phyloP scores from a whole-genome alignment of 768 basidiomycete species.

The Strobilomyces echinocephalus region DNA sequence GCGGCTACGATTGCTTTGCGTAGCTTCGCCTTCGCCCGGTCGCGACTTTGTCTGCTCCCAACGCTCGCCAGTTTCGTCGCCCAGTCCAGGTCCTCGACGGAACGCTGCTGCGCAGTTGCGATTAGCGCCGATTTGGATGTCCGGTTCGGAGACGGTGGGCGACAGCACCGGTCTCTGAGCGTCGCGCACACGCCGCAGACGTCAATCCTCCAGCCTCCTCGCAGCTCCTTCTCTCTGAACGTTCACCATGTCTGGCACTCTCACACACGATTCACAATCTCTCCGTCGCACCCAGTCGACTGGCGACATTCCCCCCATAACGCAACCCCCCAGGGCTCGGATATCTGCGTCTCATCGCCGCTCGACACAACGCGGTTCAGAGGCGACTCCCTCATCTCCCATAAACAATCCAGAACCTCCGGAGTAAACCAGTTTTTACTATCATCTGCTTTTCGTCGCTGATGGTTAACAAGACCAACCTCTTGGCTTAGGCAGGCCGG shows the following conservation, averaged over 20 bases:
- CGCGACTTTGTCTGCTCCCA: conserved; percentile 13
- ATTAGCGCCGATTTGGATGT: conserved; percentile 19
- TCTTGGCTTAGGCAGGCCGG: conserved; percentile 24
- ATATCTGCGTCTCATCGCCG: conserved; percentile 27
- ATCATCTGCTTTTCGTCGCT: conserved; percentile 14
- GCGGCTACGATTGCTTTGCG: background rate
- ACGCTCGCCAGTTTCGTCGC: background rate
- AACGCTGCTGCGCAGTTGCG: conserved; percentile 7
- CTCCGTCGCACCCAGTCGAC: conserved; percentile 34
- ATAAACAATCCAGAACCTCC: conserved; percentile 10
- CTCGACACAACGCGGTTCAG: conserved; percentile 22
- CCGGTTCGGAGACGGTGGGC: conserved; percentile 12
- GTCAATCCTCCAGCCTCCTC: conserved; percentile 23
- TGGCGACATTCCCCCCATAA: conserved; percentile 27
- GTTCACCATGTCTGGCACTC: conserved; percentile 26
- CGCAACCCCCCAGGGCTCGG: conserved; percentile 25
- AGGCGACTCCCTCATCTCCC: conserved; percentile 18
- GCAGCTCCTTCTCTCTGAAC: conserved; percentile 15
- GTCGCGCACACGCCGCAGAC: conserved; percentile 29
- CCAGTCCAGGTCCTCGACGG: conserved; percentile 2
- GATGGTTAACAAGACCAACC: conserved; percentile 17
- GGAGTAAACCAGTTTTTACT: conserved; percentile 16
- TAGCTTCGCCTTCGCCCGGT: conserved; percentile 1
- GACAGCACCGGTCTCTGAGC: conserved; percentile 8
- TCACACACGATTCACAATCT: conserved; percentile 29